Evolutionary conservation across 2,329 filamentous ascomycete genomes (phyloP).

Genomic region (Xylaria multiplex): DNA sequence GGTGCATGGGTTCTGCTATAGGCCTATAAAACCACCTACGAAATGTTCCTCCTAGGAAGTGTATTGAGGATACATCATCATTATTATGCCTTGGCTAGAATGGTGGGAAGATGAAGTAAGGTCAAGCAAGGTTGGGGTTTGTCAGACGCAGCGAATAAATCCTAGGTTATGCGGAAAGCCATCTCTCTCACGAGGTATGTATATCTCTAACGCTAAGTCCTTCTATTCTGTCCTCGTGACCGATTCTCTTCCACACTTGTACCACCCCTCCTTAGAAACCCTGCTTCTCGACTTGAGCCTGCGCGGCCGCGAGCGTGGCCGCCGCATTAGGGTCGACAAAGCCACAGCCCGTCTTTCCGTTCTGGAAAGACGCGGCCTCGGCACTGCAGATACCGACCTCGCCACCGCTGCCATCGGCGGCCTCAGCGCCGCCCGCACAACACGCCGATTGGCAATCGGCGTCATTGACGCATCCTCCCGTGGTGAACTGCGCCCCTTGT

Average conservation of each 20-base stretch:
- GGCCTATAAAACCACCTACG: not conserved
- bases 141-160: not conserved
- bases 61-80: not conserved
- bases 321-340: constrained; percentile 51
- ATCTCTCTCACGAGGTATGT: not conserved
- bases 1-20: no score
- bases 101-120: not conserved
- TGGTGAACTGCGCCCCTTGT: constrained; percentile 52
- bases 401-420: constrained; percentile 42
- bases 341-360: constrained; percentile 52
- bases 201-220: not conserved
- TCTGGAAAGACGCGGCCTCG: constrained; percentile 50
- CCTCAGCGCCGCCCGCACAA: constrained; percentile 47
- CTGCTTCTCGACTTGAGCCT: constrained; percentile 50
- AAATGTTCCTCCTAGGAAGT: not conserved
- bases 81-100: not conserved
- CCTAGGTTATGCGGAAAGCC: not conserved
- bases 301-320: constrained; percentile 45
- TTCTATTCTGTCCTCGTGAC: not conserved
- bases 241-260: not conserved
- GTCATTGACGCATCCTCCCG: constrained; percentile 50
- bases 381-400: constrained; percentile 51
- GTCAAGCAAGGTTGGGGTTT: not conserved
- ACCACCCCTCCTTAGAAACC: constrained; percentile 43
- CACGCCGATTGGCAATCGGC: constrained; percentile 50